Evolutionary conservation across 805 yeast genomes (phyloP).

Genomic region (Zygoascus bituminiphila): DNA sequence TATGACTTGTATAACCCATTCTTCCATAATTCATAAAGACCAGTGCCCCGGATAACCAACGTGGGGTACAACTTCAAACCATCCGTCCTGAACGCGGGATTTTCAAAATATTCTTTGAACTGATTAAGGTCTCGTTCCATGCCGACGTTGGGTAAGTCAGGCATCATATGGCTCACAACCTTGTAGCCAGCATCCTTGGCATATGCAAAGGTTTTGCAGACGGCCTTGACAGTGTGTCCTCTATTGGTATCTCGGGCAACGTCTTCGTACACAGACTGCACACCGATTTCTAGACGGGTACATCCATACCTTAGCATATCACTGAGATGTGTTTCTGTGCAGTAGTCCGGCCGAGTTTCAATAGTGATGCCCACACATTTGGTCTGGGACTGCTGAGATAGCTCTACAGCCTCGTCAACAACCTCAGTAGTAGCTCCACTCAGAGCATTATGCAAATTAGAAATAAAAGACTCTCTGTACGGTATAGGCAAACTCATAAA

Average conservation of each 20-base stretch:
- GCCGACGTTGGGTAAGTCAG: constrained; percentile 96
- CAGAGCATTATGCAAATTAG: constrained; percentile 87
- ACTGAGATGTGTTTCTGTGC: constrained; percentile 89
- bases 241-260: constrained; percentile 97
- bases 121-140: constrained; percentile 97
- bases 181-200: constrained; percentile 99
- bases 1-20: constrained; percentile 90
- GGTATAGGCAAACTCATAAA: constrained; percentile 90
- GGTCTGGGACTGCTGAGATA: constrained; percentile 88
- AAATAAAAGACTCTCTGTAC: constrained; percentile 82
- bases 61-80: constrained; percentile 95
- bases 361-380: constrained; percentile 98
- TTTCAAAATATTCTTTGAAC: constrained; percentile 92
- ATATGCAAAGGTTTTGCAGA: constrained; percentile 87
- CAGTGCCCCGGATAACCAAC: constrained; percentile 93
- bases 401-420: constrained; percentile 81
- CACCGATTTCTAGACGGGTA: constrained; percentile 94
- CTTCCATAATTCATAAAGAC: constrained; percentile 94
- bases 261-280: constrained; percentile 94
- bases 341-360: constrained; percentile 97
- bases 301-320: constrained; percentile 97
- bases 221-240: constrained; percentile 95
- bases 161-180: constrained; percentile 99
- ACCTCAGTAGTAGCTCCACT: constrained; percentile 85
- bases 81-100: constrained; percentile 94